Percentiles rank a stretch among this genome's conserved stretches.
These are phyloP conservation scores for Xylaria polymorpha DNA, from an alignment of 2,329 filamentous ascomycete species.

Conservation along the genomic window DNA sequence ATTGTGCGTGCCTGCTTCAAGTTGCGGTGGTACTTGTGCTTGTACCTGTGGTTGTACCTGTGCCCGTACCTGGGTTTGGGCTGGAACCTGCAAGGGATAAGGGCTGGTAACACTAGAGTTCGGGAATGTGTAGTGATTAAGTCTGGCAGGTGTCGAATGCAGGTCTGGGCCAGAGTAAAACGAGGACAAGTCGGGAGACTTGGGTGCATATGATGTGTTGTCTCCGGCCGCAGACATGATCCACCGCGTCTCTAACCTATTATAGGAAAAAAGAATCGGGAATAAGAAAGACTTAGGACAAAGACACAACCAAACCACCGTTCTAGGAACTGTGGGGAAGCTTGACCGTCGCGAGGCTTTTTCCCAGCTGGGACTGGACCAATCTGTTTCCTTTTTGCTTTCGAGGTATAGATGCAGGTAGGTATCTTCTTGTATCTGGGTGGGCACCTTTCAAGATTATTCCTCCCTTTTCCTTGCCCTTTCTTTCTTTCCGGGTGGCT, in stretches of 20 bases:
- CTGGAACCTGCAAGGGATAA: constrained; percentile 47
- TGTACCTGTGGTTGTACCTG: constrained; percentile 30
- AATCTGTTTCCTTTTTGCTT: constrained; percentile 21
- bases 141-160: constrained; percentile 44
- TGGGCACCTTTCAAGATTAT: background rate
- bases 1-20: constrained; percentile 28
- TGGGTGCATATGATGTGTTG: constrained; percentile 63
- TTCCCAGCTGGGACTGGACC: constrained; percentile 17
- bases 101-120: constrained; percentile 37
- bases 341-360: constrained; percentile 23
- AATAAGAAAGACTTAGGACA: constrained; percentile 34
- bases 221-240: constrained; percentile 61
- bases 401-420: constrained; percentile 3
- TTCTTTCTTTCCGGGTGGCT: constrained; percentile 9
- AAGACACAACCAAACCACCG: constrained; percentile 32
- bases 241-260: constrained; percentile 38
- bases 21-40: constrained; percentile 21
- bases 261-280: constrained; percentile 30
- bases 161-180: constrained; percentile 58
- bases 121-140: constrained; percentile 38
- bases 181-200: constrained; percentile 69
- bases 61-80: constrained; percentile 26
- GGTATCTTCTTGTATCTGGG: constrained; percentile 15
- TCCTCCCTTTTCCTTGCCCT: background rate
- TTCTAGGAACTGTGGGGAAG: constrained; percentile 40